Conservation (phyloP, 1,139 yeast species). For the Yamadazyma trypodendri region DNA sequence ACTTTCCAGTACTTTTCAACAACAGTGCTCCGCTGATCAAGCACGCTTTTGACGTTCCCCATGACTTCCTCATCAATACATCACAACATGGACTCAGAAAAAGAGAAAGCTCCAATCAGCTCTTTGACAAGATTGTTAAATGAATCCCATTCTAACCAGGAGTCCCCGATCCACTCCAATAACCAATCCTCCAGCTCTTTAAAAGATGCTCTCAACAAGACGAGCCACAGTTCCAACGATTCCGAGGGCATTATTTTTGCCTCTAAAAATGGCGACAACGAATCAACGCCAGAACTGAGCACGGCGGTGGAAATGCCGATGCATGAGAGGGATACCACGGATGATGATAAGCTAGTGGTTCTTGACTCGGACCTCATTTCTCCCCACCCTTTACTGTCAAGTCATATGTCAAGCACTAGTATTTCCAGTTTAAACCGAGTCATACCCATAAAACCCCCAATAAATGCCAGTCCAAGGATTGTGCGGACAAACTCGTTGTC, state of each 20-base stretch:
- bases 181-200: constrained; percentile 25
- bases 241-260: constrained; percentile 19
- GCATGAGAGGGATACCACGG: background rate
- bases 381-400: background rate
- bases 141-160: constrained; percentile 32
- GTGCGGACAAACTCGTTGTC: constrained; percentile 45
- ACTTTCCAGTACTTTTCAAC: background rate
- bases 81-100: constrained; percentile 5
- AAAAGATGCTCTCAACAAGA: constrained; percentile 13
- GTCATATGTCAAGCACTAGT: constrained; percentile 2
- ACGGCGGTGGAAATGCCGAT: background rate
- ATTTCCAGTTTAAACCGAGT: constrained; percentile 9
- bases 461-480: constrained; percentile 38
- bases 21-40: no score
- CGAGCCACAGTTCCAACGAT: constrained; percentile 16
- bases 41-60: no score
- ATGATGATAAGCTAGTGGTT: background rate
- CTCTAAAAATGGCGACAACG: constrained; percentile 5
- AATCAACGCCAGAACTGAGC: background rate
- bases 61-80: background rate
- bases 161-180: constrained; percentile 26
- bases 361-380: background rate
- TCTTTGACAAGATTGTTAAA: constrained; percentile 45
- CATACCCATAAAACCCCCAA: constrained; percentile 27
- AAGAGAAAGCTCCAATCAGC: constrained; percentile 18